Conservation (phyloP, 1,284 basidiomycete genomes). For the Ceratobasidium sp. region DNA sequence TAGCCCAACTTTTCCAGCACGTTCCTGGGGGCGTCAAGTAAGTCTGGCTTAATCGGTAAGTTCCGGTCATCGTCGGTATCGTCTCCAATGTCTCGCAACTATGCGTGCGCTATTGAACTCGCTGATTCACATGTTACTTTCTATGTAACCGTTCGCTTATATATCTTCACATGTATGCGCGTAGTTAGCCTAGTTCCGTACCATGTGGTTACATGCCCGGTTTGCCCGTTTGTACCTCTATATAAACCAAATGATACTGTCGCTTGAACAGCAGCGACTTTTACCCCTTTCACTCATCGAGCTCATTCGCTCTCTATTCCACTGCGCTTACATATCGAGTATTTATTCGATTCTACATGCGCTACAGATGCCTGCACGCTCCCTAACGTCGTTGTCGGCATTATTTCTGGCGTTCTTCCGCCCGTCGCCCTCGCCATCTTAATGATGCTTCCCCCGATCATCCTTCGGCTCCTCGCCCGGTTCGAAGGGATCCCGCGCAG, state of each 20-base stretch:
- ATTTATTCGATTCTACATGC: too few species aligned
- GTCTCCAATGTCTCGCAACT: constrained; percentile 64
- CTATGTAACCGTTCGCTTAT: too few species aligned
- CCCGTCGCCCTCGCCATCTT: constrained; percentile 76
- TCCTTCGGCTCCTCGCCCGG: constrained; percentile 73
- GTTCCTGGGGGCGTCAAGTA: constrained; percentile 83
- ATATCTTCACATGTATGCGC: too few species aligned
- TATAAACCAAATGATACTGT: too few species aligned
- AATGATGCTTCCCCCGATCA: constrained; percentile 77
- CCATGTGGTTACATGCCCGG: too few species aligned
- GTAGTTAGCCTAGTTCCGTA: too few species aligned
- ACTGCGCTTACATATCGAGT: too few species aligned
- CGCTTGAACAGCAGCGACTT: too few species aligned
- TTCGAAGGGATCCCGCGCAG: constrained; percentile 81
- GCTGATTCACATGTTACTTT: too few species aligned
- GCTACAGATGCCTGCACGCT: constrained; percentile 68
- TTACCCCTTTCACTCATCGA: too few species aligned
- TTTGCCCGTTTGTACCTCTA: too few species aligned
- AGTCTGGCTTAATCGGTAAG: constrained; percentile 78
- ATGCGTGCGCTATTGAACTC: constrained; percentile 52
- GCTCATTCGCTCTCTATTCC: too few species aligned
- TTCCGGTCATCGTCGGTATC: constrained; percentile 60
- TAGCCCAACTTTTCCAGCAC: constrained; percentile 74
- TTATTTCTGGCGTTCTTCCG: constrained; percentile 79
- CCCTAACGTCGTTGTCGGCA: constrained; percentile 68